phyloP scores from a whole-genome alignment of 2,329 filamentous ascomycete genomes.

The Lachnum nothofagi region DNA sequence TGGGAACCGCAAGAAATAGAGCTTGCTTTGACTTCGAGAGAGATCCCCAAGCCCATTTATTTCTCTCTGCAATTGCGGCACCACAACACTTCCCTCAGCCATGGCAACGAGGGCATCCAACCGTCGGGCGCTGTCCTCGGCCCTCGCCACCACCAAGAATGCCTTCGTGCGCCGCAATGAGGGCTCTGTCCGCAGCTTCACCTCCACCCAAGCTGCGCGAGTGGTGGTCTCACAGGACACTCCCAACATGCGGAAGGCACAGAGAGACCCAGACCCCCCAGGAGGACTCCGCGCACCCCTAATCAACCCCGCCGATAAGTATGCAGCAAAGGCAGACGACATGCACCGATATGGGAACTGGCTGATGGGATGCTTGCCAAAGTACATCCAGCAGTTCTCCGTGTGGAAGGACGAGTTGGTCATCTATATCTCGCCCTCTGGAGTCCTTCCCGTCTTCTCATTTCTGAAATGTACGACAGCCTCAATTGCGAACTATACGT shows the following conservation, averaged over 20 bases:
- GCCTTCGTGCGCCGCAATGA: conserved; percentile 22
- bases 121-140: conserved; percentile 51
- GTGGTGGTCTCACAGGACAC: conserved; percentile 49
- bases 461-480: conserved; percentile 69
- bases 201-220: conserved; percentile 34
- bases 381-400: conserved; percentile 98
- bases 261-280: conserved; percentile 38
- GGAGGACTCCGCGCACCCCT: conserved; percentile 70
- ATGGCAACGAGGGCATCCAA: conserved; percentile 60
- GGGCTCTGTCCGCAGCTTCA: conserved; percentile 31
- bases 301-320: conserved; percentile 91
- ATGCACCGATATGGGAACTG: conserved; percentile 95
- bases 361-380: conserved; percentile 92
- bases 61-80: conserved; percentile 25
- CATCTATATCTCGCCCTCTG: conserved; percentile 83
- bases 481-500: neutral
- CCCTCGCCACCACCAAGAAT: conserved; percentile 48
- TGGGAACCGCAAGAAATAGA: neutral
- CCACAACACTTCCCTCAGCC: conserved; percentile 33
- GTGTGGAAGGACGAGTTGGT: conserved; percentile 99
- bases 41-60: conserved; percentile 2
- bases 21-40: neutral
- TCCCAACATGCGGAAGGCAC: conserved; percentile 63
- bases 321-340: conserved; percentile 76
- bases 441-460: conserved; percentile 83